Evolutionary conservation across 78 protist species (phyloP).

Genomic region (Neovahlkampfia damariscottae): DNA sequence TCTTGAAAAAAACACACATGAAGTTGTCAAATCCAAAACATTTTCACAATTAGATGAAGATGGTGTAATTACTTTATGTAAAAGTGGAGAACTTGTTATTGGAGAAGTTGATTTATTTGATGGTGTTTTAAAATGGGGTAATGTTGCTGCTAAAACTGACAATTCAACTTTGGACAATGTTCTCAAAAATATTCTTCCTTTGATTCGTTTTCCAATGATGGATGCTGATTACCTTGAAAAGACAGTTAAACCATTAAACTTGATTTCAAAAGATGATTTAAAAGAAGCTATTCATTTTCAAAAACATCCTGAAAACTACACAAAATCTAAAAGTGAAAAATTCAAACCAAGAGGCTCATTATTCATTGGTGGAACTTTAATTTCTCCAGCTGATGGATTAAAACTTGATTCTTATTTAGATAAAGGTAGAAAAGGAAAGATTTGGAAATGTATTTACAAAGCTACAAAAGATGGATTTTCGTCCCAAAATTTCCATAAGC

Average conservation of each 20-base stretch:
- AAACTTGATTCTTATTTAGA: too few species aligned
- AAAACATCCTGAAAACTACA: background rate
- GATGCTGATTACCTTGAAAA: background rate
- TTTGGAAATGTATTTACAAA: background rate
- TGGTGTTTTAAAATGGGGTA: background rate
- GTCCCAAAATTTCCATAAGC: background rate
- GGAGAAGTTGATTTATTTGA: background rate
- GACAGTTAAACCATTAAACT: background rate
- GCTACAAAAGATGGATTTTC: slow-evolving; percentile 8
- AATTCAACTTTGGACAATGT: background rate
- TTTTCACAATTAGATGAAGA: background rate
- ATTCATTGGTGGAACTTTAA: background rate
- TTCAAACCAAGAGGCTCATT: background rate
- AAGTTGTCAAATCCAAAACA: background rate
- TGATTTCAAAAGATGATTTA: background rate
- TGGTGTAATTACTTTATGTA: background rate
- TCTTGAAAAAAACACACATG: background rate
- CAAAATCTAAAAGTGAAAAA: too few species aligned
- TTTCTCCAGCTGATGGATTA: background rate
- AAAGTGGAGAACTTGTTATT: background rate
- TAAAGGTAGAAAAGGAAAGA: background rate
- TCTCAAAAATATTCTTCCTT: background rate
- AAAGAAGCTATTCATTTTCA: background rate
- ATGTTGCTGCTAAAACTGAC: too few species aligned
- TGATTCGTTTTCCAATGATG: background rate